Evolutionary conservation across 192 early-diverging fungal genomes (phyloP).

Genomic region (Cladochytrium replicatum): DNA sequence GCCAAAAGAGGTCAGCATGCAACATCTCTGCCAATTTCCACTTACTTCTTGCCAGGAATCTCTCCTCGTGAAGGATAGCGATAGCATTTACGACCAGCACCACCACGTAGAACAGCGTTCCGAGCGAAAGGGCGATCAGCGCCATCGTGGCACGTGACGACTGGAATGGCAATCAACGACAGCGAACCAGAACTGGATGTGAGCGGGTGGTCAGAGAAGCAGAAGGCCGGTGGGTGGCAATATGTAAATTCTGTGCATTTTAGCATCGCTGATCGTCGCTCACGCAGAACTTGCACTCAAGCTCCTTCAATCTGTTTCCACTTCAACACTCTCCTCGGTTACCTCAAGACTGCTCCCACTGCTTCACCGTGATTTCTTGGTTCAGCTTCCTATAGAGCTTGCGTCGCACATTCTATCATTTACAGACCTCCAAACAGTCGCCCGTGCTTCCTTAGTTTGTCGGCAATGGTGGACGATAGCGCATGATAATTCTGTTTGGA

Average conservation of each 20-base stretch:
- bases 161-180: too few species aligned
- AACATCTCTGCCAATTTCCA: neutral
- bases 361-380: slow-evolving; percentile 46
- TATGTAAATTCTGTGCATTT: too few species aligned
- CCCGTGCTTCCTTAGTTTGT: slow-evolving; percentile 52
- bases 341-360: slow-evolving; percentile 36
- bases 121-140: slow-evolving; percentile 52
- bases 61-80: slow-evolving; percentile 84
- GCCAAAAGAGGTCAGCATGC: neutral
- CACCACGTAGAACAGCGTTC: slow-evolving; percentile 66
- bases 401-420: slow-evolving; percentile 48
- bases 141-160: too few species aligned
- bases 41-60: slow-evolving; percentile 83
- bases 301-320: slow-evolving; percentile 41
- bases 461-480: slow-evolving; percentile 56
- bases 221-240: too few species aligned
- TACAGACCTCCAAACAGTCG: slow-evolving; percentile 44
- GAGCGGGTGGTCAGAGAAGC: too few species aligned
- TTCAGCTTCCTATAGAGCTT: slow-evolving; percentile 62
- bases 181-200: too few species aligned
- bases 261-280: too few species aligned
- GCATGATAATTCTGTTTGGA: slow-evolving; percentile 66
- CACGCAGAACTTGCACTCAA: slow-evolving; percentile 52
- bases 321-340: slow-evolving; percentile 28
- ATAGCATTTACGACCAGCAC: slow-evolving; percentile 81